Conservation (phyloP, 345 rosid species). For the Eucalyptus regnans region DNA sequence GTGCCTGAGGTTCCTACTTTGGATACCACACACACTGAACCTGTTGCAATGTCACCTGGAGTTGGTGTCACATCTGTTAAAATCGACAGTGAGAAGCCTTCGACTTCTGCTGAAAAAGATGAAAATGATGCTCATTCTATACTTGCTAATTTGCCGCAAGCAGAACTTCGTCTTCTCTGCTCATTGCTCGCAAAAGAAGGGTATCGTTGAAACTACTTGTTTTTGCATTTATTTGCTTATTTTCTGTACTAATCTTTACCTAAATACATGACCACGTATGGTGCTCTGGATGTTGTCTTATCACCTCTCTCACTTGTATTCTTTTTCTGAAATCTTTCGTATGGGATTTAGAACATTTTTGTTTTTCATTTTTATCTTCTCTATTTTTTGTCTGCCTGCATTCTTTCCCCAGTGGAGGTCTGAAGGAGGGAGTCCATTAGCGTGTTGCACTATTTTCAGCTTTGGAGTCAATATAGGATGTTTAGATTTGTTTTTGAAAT, state of each 20-base stretch:
- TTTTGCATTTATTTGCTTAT: background rate
- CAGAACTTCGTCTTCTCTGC: constrained; percentile 79
- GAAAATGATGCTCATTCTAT: constrained; percentile 52
- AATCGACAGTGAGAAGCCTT: constrained; percentile 22
- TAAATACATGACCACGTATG: background rate
- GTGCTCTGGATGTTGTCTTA: background rate
- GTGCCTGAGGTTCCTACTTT: constrained; percentile 18
- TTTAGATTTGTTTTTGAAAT: background rate
- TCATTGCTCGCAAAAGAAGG: constrained; percentile 95
- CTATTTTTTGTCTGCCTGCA: background rate
- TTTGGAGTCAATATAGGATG: background rate
- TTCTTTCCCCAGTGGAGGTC: background rate
- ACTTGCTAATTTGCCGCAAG: constrained; percentile 58
- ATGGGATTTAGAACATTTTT: background rate
- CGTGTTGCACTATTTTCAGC: background rate
- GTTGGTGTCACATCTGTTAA: constrained; percentile 20
- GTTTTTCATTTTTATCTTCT: background rate
- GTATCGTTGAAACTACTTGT: constrained; percentile 17
- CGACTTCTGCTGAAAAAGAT: constrained; percentile 26
- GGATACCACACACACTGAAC: constrained; percentile 30
- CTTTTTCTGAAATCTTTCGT: background rate
- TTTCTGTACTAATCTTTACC: background rate
- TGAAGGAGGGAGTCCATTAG: background rate
- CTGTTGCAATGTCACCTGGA: constrained; percentile 16
- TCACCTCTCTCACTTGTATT: background rate